Percentiles rank a stretch among this genome's conserved stretches.
Conservation (phyloP, 2,329 filamentous ascomycete species). For the Huntiella savannae region DNA sequence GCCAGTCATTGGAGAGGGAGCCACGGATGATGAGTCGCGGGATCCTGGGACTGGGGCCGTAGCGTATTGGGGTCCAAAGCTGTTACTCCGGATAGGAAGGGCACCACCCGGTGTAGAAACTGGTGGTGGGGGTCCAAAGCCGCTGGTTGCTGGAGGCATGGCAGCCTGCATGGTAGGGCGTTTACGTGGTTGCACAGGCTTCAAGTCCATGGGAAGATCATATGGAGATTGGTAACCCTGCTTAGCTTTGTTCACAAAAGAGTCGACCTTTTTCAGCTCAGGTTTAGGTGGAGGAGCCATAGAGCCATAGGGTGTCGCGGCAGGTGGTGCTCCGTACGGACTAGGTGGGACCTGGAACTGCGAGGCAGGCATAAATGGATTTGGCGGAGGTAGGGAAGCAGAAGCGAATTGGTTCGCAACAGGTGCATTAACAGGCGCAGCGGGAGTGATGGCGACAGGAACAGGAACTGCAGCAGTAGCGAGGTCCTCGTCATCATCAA, state of each 20-base stretch:
- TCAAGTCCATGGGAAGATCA: slow-evolving; percentile 76
- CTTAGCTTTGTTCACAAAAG: slow-evolving; percentile 79
- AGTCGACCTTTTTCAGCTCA: slow-evolving; percentile 45
- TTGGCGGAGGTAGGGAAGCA: neutral
- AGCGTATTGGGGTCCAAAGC: slow-evolving; percentile 24
- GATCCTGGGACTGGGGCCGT: slow-evolving; percentile 12
- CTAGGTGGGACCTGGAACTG: neutral
- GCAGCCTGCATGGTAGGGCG: slow-evolving; percentile 34
- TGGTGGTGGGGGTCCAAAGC: slow-evolving; percentile 14
- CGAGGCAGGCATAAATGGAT: slow-evolving; percentile 11
- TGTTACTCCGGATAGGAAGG: slow-evolving; percentile 40
- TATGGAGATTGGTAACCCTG: slow-evolving; percentile 88
- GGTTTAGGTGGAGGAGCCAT: slow-evolving; percentile 21
- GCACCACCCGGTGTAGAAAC: slow-evolving; percentile 20
- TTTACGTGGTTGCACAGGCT: slow-evolving; percentile 44
- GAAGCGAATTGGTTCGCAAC: neutral
- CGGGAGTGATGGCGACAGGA: neutral
- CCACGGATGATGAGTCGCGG: slow-evolving; percentile 1
- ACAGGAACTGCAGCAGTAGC: slow-evolving; percentile 12
- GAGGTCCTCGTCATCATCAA: slow-evolving; percentile 46
- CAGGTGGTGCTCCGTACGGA: slow-evolving; percentile 9
- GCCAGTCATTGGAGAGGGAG: slow-evolving; percentile 14
- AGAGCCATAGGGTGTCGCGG: slow-evolving; percentile 19
- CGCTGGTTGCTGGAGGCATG: neutral
- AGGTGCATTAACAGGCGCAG: slow-evolving; percentile 1